phyloP scores from a whole-genome alignment of 1,139 yeast species.

The Meyerozyma smithsonii region DNA sequence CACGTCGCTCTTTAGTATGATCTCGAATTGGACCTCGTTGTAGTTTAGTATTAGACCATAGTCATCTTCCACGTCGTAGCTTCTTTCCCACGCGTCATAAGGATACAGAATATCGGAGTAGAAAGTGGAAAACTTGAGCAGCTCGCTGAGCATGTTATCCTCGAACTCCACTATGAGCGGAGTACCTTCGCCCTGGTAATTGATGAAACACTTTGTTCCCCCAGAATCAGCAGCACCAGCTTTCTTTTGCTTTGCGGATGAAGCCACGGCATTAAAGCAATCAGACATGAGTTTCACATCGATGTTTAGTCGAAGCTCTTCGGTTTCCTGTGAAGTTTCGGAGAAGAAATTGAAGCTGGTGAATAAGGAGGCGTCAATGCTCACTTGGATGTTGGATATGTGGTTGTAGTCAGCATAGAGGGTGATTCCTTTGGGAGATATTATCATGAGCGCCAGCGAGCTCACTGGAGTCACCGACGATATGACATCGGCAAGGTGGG shows the following conservation, averaged over 20 bases:
- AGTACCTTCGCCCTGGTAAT: constrained; percentile 49
- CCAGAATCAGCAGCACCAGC: constrained; percentile 4
- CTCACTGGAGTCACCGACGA: constrained; percentile 29
- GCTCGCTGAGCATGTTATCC: constrained; percentile 63
- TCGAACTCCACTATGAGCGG: constrained; percentile 71
- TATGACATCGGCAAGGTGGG: constrained; percentile 37
- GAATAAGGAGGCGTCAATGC: constrained; percentile 36
- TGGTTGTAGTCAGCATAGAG: constrained; percentile 37
- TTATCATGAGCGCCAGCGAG: constrained; percentile 32
- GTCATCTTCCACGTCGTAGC: constrained; percentile 25
- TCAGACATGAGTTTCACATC: constrained; percentile 34
- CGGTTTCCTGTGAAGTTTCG: constrained; percentile 6
- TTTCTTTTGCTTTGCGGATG: constrained; percentile 10
- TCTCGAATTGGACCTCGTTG: constrained; percentile 51
- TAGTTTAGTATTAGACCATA: constrained; percentile 38
- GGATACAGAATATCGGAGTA: constrained; percentile 39
- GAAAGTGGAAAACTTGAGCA: constrained; percentile 64
- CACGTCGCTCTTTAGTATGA: constrained; percentile 63
- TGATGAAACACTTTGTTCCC: not conserved
- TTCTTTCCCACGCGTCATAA: constrained; percentile 17
- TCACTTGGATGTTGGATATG: constrained; percentile 30
- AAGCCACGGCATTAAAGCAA: constrained; percentile 27
- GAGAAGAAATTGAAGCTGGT: constrained; percentile 21
- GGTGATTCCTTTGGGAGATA: constrained; percentile 29
- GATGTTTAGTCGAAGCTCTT: constrained; percentile 32